phyloP scores from a whole-genome alignment of 2,329 filamentous ascomycete species.

The Fusarium avenaceum region DNA sequence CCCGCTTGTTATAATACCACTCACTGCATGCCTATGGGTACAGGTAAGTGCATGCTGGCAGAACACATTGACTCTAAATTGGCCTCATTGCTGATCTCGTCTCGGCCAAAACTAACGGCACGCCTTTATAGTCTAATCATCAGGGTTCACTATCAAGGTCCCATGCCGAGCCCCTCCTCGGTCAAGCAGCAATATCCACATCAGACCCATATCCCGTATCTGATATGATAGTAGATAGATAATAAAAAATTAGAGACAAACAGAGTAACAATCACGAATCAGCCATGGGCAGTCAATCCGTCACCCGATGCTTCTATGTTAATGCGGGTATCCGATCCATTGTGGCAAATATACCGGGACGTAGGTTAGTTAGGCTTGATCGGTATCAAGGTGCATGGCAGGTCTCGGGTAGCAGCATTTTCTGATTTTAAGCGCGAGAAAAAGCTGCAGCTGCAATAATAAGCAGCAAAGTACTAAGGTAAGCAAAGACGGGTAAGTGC shows the following conservation, averaged over 20 bases:
- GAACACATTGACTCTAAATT: background rate
- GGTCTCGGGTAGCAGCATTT: conserved; percentile 33
- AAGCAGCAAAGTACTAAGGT: too few relatives aligned
- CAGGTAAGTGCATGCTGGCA: background rate
- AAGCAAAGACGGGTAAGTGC: conserved; percentile 21
- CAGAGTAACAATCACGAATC: background rate
- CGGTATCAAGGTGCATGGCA: conserved; percentile 28
- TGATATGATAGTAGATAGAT: background rate
- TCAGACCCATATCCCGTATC: conserved; percentile 7
- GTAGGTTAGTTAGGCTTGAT: conserved; percentile 16
- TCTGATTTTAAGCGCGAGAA: conserved; percentile 13
- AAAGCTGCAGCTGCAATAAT: background rate
- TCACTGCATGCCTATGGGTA: background rate
- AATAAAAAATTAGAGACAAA: background rate
- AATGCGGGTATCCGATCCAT: conserved; percentile 15
- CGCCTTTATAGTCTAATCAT: background rate
- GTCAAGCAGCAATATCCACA: conserved; percentile 11
- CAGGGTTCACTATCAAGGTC: conserved; percentile 17
- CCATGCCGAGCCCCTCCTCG: background rate
- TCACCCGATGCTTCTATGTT: conserved; percentile 14
- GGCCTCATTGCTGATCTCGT: background rate
- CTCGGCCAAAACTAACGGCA: background rate
- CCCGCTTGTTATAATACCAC: background rate
- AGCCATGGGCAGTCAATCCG: conserved; percentile 12
- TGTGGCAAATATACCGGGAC: conserved; percentile 8